Conservation (phyloP, 495 filamentous ascomycete species). For the Beverwykella pulmonaria region DNA sequence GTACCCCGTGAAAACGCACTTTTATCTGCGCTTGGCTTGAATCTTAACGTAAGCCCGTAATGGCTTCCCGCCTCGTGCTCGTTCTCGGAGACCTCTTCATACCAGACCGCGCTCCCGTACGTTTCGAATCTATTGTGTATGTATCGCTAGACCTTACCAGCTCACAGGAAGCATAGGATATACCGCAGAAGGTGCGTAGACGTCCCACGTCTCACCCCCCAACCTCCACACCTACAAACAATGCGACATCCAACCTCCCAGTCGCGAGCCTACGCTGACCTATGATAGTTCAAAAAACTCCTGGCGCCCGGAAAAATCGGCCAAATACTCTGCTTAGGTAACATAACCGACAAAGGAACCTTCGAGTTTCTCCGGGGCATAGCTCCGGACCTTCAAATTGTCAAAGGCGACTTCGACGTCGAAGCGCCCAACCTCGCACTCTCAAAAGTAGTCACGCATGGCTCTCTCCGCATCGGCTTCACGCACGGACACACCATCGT, state of each 20-base stretch:
- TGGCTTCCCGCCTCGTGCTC: constrained; percentile 83
- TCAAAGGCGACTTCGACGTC: constrained; percentile 90
- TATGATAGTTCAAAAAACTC: constrained; percentile 89
- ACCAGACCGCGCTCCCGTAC: constrained; percentile 86
- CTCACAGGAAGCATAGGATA: constrained; percentile 61
- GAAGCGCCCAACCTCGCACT: constrained; percentile 88
- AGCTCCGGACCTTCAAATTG: constrained; percentile 92
- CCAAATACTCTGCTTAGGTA: constrained; percentile 95
- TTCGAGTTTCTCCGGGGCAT: constrained; percentile 93
- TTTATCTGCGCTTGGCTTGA: not conserved
- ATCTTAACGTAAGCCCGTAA: constrained; percentile 40
- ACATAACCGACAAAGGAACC: constrained; percentile 90
- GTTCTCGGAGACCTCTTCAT: constrained; percentile 98
- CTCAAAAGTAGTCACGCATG: constrained; percentile 92
- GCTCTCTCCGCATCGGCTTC: constrained; percentile 90
- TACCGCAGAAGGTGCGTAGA: constrained; percentile 78
- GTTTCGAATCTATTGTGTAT: constrained; percentile 29
- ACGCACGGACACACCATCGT: constrained; percentile 96
- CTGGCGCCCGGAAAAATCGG: constrained; percentile 96
- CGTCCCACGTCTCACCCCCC: not conserved
- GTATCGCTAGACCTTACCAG: constrained; percentile 23
- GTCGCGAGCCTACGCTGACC: constrained; percentile 8
- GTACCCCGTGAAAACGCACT: not conserved
- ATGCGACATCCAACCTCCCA: constrained; percentile 18
- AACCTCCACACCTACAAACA: not conserved